A percentile compares a stretch with the other conserved stretches of the same genome.
These are phyloP conservation scores for Pharus latifolius DNA, from an alignment of 176 grass and related monocot genomes.

Conservation along the genomic window DNA sequence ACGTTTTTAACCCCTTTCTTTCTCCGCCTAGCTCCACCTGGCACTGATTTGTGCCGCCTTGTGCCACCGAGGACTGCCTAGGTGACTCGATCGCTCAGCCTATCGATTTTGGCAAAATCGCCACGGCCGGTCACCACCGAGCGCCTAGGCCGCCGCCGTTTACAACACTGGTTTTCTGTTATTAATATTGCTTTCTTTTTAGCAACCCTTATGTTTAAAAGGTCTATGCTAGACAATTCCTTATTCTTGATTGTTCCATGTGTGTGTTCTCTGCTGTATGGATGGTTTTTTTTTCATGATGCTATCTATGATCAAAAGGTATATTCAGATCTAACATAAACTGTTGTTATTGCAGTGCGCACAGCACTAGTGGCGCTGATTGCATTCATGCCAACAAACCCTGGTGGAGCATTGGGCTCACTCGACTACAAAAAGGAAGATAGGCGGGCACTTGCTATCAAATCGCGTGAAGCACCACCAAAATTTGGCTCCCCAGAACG, in stretches of 20 bases:
- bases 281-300: background rate
- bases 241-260: background rate
- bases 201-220: background rate
- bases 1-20: no score
- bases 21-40: no score
- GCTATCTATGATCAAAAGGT: background rate
- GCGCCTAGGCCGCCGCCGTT: no score
- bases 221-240: background rate
- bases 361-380: slow-evolving; percentile 91
- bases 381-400: slow-evolving; percentile 97
- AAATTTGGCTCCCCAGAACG: slow-evolving; percentile 78
- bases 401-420: slow-evolving; percentile 84
- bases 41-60: no score
- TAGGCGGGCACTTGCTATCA: slow-evolving; percentile 55
- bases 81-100: no score
- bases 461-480: slow-evolving; percentile 67
- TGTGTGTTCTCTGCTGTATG: background rate
- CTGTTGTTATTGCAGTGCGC: slow-evolving; percentile 46
- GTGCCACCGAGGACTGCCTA: no score
- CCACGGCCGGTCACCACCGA: no score
- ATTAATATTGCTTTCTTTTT: background rate
- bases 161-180: no score
- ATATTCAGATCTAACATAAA: background rate
- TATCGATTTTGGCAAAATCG: no score
- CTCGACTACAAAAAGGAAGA: slow-evolving; percentile 95